Conservation (phyloP, 2,329 filamentous ascomycete species). For the Aspergillus terreus region DNA sequence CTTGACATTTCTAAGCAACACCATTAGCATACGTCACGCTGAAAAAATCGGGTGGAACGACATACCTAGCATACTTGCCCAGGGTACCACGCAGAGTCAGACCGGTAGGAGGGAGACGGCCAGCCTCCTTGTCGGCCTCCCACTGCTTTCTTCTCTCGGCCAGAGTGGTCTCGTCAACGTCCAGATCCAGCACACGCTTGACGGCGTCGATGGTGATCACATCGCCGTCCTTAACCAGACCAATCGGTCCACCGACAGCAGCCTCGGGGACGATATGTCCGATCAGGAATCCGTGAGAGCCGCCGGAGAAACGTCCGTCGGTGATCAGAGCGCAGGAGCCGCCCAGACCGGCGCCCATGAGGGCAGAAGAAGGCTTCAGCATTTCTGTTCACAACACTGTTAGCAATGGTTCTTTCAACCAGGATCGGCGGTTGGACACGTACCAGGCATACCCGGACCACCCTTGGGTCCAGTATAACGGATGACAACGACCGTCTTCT, state of each 20-base stretch:
- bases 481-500: conserved; percentile 74
- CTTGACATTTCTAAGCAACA: conserved; percentile 30
- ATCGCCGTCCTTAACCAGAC: conserved; percentile 76
- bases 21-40: neutral
- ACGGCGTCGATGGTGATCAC: conserved; percentile 78
- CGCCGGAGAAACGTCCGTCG: conserved; percentile 62
- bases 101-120: conserved; percentile 48
- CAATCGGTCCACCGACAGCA: conserved; percentile 80
- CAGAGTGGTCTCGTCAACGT: conserved; percentile 64
- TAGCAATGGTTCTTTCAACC: neutral
- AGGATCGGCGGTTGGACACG: neutral
- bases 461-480: conserved; percentile 52
- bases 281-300: conserved; percentile 81
- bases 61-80: conserved; percentile 62
- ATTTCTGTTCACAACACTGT: conserved; percentile 46
- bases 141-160: conserved; percentile 56
- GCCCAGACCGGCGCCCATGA: conserved; percentile 70
- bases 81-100: conserved; percentile 62
- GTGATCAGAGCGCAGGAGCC: conserved; percentile 68
- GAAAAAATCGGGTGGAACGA: conserved; percentile 6
- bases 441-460: conserved; percentile 62
- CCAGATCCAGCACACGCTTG: conserved; percentile 61
- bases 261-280: conserved; percentile 86
- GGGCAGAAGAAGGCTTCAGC: conserved; percentile 66
- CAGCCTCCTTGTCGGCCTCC: conserved; percentile 46